These are phyloP conservation scores for Paspalum vaginatum DNA, from an alignment of 176 grass and related monocot species.

Conservation along the genomic window DNA sequence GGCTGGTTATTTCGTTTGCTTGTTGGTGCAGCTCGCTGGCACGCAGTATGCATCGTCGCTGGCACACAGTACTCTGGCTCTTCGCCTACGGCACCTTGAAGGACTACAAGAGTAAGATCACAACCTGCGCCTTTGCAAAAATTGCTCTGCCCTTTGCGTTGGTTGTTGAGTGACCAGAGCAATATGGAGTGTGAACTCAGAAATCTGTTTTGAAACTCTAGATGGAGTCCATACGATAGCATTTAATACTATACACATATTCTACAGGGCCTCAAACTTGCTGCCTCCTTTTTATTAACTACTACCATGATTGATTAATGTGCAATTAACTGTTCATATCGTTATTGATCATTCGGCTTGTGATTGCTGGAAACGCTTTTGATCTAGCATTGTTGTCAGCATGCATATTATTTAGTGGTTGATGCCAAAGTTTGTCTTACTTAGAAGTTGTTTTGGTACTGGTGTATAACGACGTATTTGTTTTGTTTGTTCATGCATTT, in stretches of 20 bases:
- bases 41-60: conserved; percentile 86
- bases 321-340: neutral
- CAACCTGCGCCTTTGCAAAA: neutral
- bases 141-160: conserved; percentile 2
- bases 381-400: neutral
- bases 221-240: neutral
- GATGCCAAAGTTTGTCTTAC: neutral
- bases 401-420: neutral
- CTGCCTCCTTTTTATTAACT: neutral
- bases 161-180: neutral
- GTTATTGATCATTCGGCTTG: neutral
- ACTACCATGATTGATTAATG: conserved; percentile 6
- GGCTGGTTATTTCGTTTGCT: conserved; percentile 13
- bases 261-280: neutral
- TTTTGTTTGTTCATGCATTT: neutral
- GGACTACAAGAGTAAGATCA: conserved; percentile 89
- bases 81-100: conserved; percentile 97
- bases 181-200: neutral
- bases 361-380: conserved; percentile 22
- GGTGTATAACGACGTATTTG: neutral
- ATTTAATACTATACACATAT: neutral
- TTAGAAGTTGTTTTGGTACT: conserved; percentile 1
- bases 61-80: conserved; percentile 84
- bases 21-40: conserved; percentile 61
- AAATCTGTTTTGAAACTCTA: neutral